Conservation (phyloP, 306 rosid species). For the Macrotyloma uniflorum region DNA sequence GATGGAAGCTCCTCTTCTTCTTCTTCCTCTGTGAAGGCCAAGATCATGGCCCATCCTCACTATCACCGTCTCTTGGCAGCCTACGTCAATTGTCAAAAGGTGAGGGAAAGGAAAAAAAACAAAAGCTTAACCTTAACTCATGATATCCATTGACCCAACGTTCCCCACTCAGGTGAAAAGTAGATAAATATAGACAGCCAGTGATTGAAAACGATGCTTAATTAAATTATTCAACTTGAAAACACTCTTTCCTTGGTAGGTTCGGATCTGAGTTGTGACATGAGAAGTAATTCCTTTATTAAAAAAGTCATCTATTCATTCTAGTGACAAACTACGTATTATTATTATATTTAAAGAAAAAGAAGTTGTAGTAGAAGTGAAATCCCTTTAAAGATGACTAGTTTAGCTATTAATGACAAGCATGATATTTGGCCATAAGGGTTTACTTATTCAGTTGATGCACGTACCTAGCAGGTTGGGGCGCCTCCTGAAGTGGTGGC, state of each 20-base stretch:
- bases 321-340: background rate
- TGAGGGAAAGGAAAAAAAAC: constrained; percentile 19
- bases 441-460: background rate
- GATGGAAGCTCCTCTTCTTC: constrained; percentile 39
- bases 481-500: constrained; percentile 87
- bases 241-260: background rate
- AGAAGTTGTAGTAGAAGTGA: background rate
- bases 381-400: constrained; percentile 17
- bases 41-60: constrained; percentile 96
- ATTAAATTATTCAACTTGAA: background rate
- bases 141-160: constrained; percentile 23
- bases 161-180: constrained; percentile 15
- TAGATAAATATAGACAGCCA: background rate
- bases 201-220: constrained; percentile 26
- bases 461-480: constrained; percentile 56
- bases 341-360: background rate
- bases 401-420: background rate
- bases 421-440: background rate
- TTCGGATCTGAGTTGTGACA: constrained; percentile 39
- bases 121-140: background rate
- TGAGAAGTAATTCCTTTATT: constrained; percentile 10
- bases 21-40: constrained; percentile 60
- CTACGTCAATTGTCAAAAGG: constrained; percentile 87
- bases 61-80: constrained; percentile 84
- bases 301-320: background rate